Evolutionary conservation across 352 stramenopile species (phyloP).

Genomic region (Globisporangium iwayamae): DNA sequence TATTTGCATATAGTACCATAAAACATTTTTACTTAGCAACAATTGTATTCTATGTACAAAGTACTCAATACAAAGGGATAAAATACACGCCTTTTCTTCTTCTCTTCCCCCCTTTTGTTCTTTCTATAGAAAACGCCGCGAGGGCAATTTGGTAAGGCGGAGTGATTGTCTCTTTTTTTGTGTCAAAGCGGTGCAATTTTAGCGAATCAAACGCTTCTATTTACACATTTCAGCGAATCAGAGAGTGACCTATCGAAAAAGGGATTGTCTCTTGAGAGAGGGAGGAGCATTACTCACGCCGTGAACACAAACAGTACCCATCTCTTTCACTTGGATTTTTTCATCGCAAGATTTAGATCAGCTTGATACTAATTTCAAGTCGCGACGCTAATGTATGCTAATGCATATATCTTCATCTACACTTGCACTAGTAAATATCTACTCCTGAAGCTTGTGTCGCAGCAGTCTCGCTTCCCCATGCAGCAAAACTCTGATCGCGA

Average conservation of each 20-base stretch:
- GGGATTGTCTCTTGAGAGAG: slow-evolving; percentile 5
- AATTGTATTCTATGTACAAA: no score
- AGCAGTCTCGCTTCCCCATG: background rate
- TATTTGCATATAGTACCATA: no score
- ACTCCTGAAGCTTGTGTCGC: background rate
- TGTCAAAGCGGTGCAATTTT: background rate
- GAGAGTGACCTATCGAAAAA: background rate
- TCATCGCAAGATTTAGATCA: background rate
- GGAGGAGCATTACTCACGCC: slow-evolving; percentile 6
- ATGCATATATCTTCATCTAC: background rate
- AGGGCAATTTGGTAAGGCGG: background rate
- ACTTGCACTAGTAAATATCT: background rate
- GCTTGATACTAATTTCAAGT: background rate
- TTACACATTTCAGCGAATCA: slow-evolving; percentile 1
- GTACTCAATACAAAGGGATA: background rate
- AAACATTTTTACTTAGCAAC: background rate
- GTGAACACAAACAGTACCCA: slow-evolving; percentile 9
- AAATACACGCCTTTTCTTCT: slow-evolving; percentile 6
- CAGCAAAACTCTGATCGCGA: slow-evolving; percentile 4
- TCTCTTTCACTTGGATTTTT: slow-evolving; percentile 4
- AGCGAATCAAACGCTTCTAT: background rate
- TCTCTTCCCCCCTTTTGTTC: background rate
- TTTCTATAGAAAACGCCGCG: slow-evolving; percentile 10
- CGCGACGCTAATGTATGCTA: background rate
- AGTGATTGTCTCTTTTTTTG: background rate